Evolutionary conservation across 2,329 filamentous ascomycete species (phyloP).

Genomic region (Beauveria australis): DNA sequence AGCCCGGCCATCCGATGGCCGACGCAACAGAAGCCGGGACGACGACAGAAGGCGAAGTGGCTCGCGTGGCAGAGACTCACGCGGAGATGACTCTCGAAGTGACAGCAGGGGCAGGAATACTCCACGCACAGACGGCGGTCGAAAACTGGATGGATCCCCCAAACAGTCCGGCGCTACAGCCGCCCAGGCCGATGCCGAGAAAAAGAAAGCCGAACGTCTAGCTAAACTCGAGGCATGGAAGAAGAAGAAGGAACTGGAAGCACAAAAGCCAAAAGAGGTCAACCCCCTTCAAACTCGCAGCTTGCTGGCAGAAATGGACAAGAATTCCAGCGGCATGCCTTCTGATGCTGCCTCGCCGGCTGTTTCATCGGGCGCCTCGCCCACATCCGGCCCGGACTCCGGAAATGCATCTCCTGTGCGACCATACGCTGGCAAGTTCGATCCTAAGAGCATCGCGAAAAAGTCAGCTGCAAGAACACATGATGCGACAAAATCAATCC

Average conservation of each 20-base stretch:
- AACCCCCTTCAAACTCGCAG: slow-evolving; percentile 57
- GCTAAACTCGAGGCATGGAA: slow-evolving; percentile 89
- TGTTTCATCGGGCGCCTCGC: slow-evolving; percentile 42
- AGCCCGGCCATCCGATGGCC: slow-evolving; percentile 49
- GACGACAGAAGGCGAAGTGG: slow-evolving; percentile 66
- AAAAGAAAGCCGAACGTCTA: slow-evolving; percentile 65
- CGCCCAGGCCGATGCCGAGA: slow-evolving; percentile 59
- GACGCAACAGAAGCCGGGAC: slow-evolving; percentile 58
- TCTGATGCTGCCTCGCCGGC: slow-evolving; percentile 38
- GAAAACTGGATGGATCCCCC: not conserved
- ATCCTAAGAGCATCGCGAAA: slow-evolving; percentile 79
- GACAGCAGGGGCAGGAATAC: slow-evolving; percentile 50
- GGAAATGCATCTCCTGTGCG: slow-evolving; percentile 42
- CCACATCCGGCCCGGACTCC: slow-evolving; percentile 35
- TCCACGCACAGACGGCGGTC: slow-evolving; percentile 7
- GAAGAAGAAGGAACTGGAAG: slow-evolving; percentile 73
- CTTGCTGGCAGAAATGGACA: slow-evolving; percentile 66
- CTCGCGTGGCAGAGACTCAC: slow-evolving; percentile 57
- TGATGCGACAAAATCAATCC: slow-evolving; percentile 38
- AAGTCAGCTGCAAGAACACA: slow-evolving; percentile 57
- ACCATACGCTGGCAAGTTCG: slow-evolving; percentile 70
- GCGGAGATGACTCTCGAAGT: slow-evolving; percentile 65
- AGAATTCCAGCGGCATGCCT: slow-evolving; percentile 48
- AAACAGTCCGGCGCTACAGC: slow-evolving; percentile 34
- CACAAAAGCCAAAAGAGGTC: slow-evolving; percentile 62